Percentiles rank a stretch among this genome's conserved stretches.
Conservation (phyloP, 2,329 filamentous ascomycete species). For the Neoscytalidium dimidiatum region DNA sequence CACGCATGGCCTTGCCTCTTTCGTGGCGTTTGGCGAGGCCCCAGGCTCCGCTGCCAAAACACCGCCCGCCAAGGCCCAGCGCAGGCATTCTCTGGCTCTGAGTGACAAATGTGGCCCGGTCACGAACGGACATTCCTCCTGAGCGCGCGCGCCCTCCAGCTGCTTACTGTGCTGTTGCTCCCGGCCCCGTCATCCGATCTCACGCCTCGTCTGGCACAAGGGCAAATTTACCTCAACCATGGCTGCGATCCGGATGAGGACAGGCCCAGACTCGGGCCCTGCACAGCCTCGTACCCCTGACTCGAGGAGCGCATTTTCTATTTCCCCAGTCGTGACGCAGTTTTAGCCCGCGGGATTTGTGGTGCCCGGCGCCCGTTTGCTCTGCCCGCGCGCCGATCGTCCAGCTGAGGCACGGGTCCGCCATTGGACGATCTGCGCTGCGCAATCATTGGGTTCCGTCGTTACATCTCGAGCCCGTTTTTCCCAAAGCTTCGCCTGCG, state of each 20-base stretch:
- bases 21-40: constrained; percentile 1
- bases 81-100: constrained; percentile 14
- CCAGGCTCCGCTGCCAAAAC: constrained; percentile 3
- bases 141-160: background rate
- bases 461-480: constrained; percentile 7
- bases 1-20: constrained; percentile 9
- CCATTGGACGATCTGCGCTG: constrained; percentile 12
- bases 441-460: constrained; percentile 4
- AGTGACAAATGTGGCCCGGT: constrained; percentile 11
- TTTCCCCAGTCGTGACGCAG: constrained; percentile 10
- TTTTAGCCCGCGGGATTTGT: constrained; percentile 13
- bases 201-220: background rate
- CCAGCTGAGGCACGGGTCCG: background rate
- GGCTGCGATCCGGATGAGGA: constrained; percentile 6
- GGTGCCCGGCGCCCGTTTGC: constrained; percentile 3
- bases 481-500: constrained; percentile 15
- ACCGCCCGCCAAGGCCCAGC: constrained; percentile 9
- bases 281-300: constrained; percentile 15
- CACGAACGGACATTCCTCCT: constrained; percentile 12
- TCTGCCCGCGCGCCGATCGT: constrained; percentile 9
- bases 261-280: constrained; percentile 13
- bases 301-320: background rate
- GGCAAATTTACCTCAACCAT: constrained; percentile 16
- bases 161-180: background rate
- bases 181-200: constrained; percentile 16